Base-by-base conservation (phyloP, 192 early-diverging fungal genomes). In the Mortierella hygrophila region DNA sequence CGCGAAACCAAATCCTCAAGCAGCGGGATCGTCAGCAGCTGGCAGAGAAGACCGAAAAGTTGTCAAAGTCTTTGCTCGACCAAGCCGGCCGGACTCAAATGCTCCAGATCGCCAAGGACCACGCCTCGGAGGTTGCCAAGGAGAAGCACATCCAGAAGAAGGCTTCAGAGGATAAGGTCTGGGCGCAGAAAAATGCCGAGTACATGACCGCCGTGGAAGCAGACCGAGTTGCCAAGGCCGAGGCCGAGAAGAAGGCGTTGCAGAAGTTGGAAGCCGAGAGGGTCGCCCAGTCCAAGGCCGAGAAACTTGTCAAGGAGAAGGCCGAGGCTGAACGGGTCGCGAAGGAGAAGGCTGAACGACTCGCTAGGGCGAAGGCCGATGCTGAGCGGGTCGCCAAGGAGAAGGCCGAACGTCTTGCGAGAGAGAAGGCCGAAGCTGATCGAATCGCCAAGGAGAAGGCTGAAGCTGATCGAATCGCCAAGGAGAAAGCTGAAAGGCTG, bases 361-460 rank as follows among this genome's bases (percentile, higher is more conserved):
- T 40, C 38, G 38, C 38, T 6, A 40, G 6, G 38, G 38, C 0
- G 68, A 18, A 26, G 68, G 63, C 65, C 10, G 32, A 70, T n/a
- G 78, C 54, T 42, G 72, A 40, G 1, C 44, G 63, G 6, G 1
- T 65, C 2, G 73, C 79, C 13, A 44, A 72, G 57, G 74, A 81
- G 26, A 68, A 68, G 0, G 65, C 47, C n/a, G 68, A 23, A 2
- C 1, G 40, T 1, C 18, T 65, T 16, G 38, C 57, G 0, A 42
- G 49, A 16, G 74, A 21, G 26, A 77, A 47, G 29, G 26, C 52
- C 1, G 77, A 54, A 13, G 69, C 76, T 20, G 76, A 69, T 1
- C 42, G 46, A 21, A 23, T 20, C 5, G 71, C 71, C 20, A 72
- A n/a, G 16, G 44, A 46, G 21, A 46, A 72, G 26, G 35, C 35